These are phyloP conservation scores for Mycena alexandri DNA, from an alignment of 768 basidiomycete species.

Conservation along the genomic window DNA sequence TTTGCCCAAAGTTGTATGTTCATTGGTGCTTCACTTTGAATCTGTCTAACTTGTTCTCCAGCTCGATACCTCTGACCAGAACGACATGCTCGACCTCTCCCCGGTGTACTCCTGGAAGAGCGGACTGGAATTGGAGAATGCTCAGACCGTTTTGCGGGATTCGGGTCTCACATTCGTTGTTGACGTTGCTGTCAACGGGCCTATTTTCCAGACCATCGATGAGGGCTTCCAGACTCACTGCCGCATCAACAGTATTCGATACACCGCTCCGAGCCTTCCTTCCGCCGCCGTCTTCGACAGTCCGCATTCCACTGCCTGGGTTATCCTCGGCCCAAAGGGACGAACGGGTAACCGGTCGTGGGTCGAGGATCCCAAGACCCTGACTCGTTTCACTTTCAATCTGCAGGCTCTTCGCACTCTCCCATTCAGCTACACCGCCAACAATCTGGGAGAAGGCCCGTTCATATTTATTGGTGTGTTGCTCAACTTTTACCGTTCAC, in stretches of 20 bases:
- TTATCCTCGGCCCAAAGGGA: conserved; percentile 10
- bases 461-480: conserved; percentile 11
- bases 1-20: conserved; percentile 2
- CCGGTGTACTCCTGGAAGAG: neutral
- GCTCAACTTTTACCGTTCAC: no score
- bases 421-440: conserved; percentile 15
- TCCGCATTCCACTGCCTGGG: neutral
- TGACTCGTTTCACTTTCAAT: conserved; percentile 8
- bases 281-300: neutral
- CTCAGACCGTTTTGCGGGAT: neutral
- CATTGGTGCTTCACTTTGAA: no score
- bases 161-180: neutral
- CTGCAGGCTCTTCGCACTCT: neutral
- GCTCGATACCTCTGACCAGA: conserved; percentile 1
- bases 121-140: neutral
- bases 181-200: neutral
- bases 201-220: conserved; percentile 4
- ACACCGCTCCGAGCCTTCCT: neutral
- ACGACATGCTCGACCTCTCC: conserved; percentile 7
- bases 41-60: neutral
- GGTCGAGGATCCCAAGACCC: conserved; percentile 19
- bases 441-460: conserved; percentile 5
- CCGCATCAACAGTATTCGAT: conserved; percentile 6
- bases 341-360: neutral
- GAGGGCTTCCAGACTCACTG: neutral